phyloP scores from a whole-genome alignment of 352 stramenopile genomes.

The Pythium vanterpoolii region DNA sequence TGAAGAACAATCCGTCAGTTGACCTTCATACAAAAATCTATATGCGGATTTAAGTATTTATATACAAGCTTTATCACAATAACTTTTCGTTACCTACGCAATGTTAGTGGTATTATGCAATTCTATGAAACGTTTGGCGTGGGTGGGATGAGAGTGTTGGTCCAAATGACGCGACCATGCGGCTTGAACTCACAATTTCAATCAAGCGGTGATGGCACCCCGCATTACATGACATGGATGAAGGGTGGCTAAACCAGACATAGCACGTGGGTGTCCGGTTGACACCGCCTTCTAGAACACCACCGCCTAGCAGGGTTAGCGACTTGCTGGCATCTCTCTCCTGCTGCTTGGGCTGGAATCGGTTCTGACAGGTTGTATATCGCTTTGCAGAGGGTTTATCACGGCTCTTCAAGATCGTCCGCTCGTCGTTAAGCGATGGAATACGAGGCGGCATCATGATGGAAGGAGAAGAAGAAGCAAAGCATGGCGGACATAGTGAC shows the following conservation, averaged over 20 bases:
- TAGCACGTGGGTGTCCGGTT: not conserved
- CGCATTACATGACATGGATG: not conserved
- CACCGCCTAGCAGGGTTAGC: not conserved
- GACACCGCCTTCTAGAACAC: not conserved
- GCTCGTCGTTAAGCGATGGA: not conserved
- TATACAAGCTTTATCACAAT: not conserved
- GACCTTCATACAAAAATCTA: slow-evolving; percentile 4
- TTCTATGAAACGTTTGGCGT: too few species aligned
- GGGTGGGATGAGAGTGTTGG: too few species aligned
- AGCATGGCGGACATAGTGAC: not conserved
- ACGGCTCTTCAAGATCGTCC: slow-evolving; percentile 26
- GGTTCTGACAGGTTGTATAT: not conserved
- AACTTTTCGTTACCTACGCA: not conserved
- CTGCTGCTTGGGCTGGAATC: not conserved
- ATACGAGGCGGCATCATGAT: slow-evolving; percentile 19
- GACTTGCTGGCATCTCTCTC: not conserved
- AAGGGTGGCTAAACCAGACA: not conserved
- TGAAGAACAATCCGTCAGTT: slow-evolving; percentile 16
- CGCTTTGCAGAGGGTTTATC: not conserved
- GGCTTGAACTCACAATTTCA: not conserved
- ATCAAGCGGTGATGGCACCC: not conserved
- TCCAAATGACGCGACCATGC: not conserved
- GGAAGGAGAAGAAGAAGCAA: slow-evolving; percentile 19
- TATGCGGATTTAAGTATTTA: slow-evolving; percentile 1
- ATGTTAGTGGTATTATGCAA: too few species aligned